Evolutionary conservation across 352 stramenopile species (phyloP), one percentile per base, ranked within the genome.

Genomic region (Phytophthora pini): DNA sequence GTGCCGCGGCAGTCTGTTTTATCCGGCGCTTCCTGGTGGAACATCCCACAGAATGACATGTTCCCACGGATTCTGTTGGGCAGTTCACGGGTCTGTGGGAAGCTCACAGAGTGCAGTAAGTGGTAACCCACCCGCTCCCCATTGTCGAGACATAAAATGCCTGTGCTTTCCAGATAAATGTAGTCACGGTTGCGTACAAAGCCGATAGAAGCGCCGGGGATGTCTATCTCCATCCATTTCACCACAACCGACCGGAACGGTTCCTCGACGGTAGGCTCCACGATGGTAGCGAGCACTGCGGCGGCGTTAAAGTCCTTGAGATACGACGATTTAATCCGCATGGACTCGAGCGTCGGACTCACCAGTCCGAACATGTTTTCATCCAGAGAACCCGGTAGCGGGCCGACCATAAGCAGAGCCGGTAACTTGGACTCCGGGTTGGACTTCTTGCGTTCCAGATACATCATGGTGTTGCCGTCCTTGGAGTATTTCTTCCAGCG

Each of bases 301-400:
- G 74, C 70, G 43, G 78, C 74, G 12, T 61, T 69, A 29, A 73
- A 73, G n/a, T 73, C 65, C 10, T 61, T 65, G 2, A 69, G 40
- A 15, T 73, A 73, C 34, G 65, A 73, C 47, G 65, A 65, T 32
- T 73, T 73, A 41, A 73, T 73, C 24, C 65, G 67, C 76, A 67
- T 76, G 2, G 61, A 47, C 43, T 82, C 68, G 8, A 69, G 45
- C 9, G 68, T 81, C 20, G 73, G 63, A 32, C 40, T 68, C 46
- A 82, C 56, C 17, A 68, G 20, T 11, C 76, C 76, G 47, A 79
- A 81, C 74, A 85, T 75, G 45, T 72, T 67, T 46, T 85, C 74
- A 38, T 79, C 58, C 22, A 85, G 45, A 10, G 57, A 66, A 3
- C 70, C 74, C 0, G 56, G 61, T 6, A 80, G 22, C 3, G 70